These are phyloP conservation scores for Neurospora crassa DNA, from an alignment of 2,329 filamentous ascomycete genomes.

Conservation along the genomic window DNA sequence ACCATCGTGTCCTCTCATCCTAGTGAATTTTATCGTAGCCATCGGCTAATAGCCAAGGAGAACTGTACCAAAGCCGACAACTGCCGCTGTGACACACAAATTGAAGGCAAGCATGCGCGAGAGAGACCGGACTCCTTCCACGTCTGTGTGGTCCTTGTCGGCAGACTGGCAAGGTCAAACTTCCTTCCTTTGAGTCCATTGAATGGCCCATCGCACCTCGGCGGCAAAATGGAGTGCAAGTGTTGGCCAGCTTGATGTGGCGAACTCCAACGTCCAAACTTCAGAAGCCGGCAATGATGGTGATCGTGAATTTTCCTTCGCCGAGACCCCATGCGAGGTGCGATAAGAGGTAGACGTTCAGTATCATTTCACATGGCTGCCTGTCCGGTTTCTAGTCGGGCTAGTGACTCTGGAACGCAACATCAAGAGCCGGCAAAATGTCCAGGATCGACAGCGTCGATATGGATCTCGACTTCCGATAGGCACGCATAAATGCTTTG, in stretches of 20 bases:
- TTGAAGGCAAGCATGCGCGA: not conserved
- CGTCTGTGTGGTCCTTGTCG: not conserved
- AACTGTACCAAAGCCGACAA: not conserved
- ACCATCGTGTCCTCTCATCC: not conserved
- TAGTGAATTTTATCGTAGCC: too few relatives aligned
- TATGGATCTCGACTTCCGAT: constrained; percentile 4
- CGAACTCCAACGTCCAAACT: not conserved
- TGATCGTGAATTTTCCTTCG: not conserved
- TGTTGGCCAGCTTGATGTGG: not conserved
- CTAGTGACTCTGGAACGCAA: not conserved
- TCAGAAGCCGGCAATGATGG: not conserved
- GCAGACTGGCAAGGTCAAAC: not conserved
- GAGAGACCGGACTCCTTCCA: not conserved
- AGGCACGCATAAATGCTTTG: constrained; percentile 8
- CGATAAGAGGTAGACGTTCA: not conserved
- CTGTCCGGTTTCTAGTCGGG: not conserved
- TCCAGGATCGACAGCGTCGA: not conserved
- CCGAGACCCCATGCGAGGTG: not conserved
- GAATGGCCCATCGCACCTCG: not conserved
- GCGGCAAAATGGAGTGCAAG: not conserved
- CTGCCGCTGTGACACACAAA: not conserved
- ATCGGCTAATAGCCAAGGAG: not conserved
- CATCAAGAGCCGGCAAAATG: constrained; percentile 8
- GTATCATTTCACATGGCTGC: not conserved
- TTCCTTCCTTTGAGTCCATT: not conserved